These are phyloP conservation scores for Onygenales sp. DNA, from an alignment of 2,329 filamentous ascomycete species.

Conservation along the genomic window DNA sequence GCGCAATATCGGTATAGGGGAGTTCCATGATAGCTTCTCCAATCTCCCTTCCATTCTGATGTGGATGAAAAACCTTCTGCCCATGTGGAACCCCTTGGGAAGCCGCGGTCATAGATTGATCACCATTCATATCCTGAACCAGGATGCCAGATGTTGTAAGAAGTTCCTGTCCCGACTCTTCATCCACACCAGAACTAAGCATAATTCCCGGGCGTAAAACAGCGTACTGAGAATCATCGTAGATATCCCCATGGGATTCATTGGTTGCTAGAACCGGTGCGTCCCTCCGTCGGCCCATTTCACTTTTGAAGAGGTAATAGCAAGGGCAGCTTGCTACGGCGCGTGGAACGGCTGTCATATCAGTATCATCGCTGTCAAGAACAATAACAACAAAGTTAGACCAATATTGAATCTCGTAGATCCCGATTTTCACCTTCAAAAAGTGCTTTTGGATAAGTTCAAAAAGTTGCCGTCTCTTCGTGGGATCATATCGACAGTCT, in stretches of 20 bases:
- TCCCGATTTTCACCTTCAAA: conserved; percentile 1
- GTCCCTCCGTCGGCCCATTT: conserved; percentile 4
- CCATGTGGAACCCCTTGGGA: conserved; percentile 1
- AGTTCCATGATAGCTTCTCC: not conserved
- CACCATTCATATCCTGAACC: not conserved
- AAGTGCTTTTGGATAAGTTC: conserved; percentile 8
- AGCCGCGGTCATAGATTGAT: conserved; percentile 1
- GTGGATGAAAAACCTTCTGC: conserved; percentile 4
- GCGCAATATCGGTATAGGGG: conserved; percentile 4
- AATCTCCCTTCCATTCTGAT: not conserved
- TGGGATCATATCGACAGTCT: conserved; percentile 5
- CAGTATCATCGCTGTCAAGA: conserved; percentile 5
- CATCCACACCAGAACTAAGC: conserved; percentile 5
- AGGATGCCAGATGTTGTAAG: conserved; percentile 8
- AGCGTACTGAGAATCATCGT: conserved; percentile 7
- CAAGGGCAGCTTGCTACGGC: conserved; percentile 7
- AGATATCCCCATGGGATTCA: not conserved
- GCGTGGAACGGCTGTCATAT: conserved; percentile 5
- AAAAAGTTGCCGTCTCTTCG: conserved; percentile 4
- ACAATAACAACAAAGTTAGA: conserved; percentile 9
- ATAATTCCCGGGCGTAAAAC: conserved; percentile 10
- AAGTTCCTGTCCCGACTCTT: not conserved
- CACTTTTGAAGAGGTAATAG: conserved; percentile 9
- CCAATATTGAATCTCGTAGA: conserved; percentile 13
- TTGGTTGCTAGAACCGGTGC: not conserved